These are phyloP conservation scores for Sorghum bicolor DNA, from an alignment of 176 grass and related monocot species.

Conservation along the genomic window DNA sequence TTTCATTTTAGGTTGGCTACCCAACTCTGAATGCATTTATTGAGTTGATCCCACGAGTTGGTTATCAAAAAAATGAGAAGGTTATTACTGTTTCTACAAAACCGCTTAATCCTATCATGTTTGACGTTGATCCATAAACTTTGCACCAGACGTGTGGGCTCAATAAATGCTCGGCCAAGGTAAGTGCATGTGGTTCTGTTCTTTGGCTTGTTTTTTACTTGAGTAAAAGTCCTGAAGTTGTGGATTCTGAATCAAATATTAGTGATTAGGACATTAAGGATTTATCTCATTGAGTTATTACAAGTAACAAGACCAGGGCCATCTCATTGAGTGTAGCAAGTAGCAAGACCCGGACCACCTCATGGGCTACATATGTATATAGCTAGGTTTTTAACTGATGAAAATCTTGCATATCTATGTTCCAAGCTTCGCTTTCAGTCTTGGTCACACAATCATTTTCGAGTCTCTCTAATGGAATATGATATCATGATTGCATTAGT, in stretches of 20 bases:
- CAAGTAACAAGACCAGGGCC: too few species aligned
- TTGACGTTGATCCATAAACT: conserved; percentile 47
- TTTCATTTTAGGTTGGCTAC: too few species aligned
- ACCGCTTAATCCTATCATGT: conserved; percentile 62
- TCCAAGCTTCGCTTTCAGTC: too few species aligned
- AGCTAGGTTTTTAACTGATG: too few species aligned
- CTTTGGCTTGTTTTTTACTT: not conserved
- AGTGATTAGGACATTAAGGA: not conserved
- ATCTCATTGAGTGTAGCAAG: too few species aligned
- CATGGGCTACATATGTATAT: too few species aligned
- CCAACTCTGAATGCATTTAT: too few species aligned
- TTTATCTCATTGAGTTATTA: conserved; percentile 12
- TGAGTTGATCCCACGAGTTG: too few species aligned
- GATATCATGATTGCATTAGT: not conserved
- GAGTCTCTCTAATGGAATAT: not conserved
- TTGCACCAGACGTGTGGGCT: conserved; percentile 68
- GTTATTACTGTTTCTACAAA: conserved; percentile 45
- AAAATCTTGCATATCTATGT: too few species aligned
- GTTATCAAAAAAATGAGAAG: too few species aligned
- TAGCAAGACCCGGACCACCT: too few species aligned
- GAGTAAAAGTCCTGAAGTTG: not conserved
- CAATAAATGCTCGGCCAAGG: conserved; percentile 68
- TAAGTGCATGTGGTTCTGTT: conserved; percentile 1
- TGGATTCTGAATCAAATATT: not conserved
- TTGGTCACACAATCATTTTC: too few species aligned